Conservation (phyloP, 352 stramenopile species). For the Salisapilia sapeloensis region DNA sequence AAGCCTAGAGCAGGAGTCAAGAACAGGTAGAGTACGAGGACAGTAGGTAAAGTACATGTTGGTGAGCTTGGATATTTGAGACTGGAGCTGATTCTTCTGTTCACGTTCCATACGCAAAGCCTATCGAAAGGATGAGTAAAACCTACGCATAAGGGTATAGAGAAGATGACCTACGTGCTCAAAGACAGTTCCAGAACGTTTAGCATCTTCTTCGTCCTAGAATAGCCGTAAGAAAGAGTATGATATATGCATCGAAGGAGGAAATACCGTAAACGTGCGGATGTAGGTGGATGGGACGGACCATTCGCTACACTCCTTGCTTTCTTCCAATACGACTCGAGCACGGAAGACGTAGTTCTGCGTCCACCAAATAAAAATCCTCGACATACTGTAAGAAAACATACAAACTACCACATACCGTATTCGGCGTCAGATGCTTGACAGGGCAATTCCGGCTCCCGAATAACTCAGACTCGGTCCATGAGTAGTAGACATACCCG, state of each 20-base stretch:
- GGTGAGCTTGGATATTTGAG: constrained; percentile 68
- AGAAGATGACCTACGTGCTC: constrained; percentile 29
- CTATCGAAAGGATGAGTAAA: constrained; percentile 4
- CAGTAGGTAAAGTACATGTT: constrained; percentile 17
- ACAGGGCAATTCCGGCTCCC: constrained; percentile 33
- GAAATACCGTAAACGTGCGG: constrained; percentile 51
- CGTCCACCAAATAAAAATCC: neutral
- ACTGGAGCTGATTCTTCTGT: constrained; percentile 46
- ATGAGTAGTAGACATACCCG: constrained; percentile 81
- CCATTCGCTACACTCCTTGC: constrained; percentile 58
- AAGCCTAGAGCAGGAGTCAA: constrained; percentile 1
- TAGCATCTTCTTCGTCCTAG: constrained; percentile 71
- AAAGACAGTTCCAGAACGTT: constrained; percentile 71
- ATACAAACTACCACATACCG: constrained; percentile 10
- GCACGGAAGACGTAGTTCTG: constrained; percentile 71
- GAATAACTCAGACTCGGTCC: constrained; percentile 54
- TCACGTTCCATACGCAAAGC: constrained; percentile 64
- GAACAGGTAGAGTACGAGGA: neutral
- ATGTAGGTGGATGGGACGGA: constrained; percentile 46
- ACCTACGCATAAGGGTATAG: neutral
- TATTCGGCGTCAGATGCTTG: constrained; percentile 55
- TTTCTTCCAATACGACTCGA: constrained; percentile 37
- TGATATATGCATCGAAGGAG: neutral
- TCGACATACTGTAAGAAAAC: neutral
- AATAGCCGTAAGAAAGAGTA: neutral